These are phyloP conservation scores for Ceratocystis eucalypticola DNA, from an alignment of 2,329 filamentous ascomycete genomes.

Conservation along the genomic window DNA sequence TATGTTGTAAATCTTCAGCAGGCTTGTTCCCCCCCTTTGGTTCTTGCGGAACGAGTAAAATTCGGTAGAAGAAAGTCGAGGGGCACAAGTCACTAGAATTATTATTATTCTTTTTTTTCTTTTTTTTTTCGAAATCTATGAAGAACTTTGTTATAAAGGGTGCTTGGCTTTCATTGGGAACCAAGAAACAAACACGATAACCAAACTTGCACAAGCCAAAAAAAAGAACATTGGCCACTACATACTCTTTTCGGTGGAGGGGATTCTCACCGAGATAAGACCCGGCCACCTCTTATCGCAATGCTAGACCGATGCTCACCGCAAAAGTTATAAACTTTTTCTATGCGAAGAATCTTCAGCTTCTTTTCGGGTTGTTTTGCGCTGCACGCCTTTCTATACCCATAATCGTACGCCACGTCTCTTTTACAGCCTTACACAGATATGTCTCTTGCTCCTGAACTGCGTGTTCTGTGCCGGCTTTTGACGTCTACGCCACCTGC, in stretches of 20 bases:
- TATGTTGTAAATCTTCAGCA: background rate
- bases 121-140: too few relatives aligned
- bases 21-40: background rate
- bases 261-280: background rate
- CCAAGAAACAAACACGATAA: too few relatives aligned
- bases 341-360: background rate
- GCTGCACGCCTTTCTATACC: background rate
- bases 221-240: background rate
- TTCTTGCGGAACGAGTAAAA: background rate
- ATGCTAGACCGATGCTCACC: background rate
- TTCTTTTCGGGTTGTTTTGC: background rate
- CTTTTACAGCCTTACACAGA: background rate
- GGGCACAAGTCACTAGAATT: too few relatives aligned
- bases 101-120: too few relatives aligned
- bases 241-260: background rate
- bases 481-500: constrained; percentile 58
- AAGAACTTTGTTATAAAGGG: too few relatives aligned
- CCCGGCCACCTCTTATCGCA: background rate
- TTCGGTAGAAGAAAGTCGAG: too few relatives aligned
- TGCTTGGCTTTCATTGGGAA: too few relatives aligned
- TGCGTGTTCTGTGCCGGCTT: constrained; percentile 52
- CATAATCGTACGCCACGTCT: background rate
- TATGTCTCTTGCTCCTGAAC: constrained; percentile 39
- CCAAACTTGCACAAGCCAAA: background rate
- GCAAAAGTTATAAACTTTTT: constrained; percentile 10